Percentiles rank a stretch among this genome's conserved stretches.
phyloP scores from a whole-genome alignment of 768 basidiomycete species.

The Mycena maculata region DNA sequence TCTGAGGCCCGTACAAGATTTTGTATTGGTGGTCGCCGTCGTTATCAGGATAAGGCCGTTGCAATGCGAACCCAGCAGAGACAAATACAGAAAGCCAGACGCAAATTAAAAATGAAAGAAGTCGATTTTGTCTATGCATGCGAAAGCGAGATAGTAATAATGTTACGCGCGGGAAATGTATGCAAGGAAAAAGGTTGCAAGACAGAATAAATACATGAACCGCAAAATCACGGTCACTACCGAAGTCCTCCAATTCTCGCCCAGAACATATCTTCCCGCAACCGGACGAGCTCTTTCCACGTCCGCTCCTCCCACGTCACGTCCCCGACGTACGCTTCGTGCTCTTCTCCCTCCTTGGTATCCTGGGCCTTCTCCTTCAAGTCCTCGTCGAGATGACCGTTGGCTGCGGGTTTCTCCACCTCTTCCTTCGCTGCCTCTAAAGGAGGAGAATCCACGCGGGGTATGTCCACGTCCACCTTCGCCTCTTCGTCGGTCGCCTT shows the following conservation, averaged over 20 bases:
- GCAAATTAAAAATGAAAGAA: no score
- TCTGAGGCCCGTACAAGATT: not conserved
- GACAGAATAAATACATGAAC: slow-evolving; percentile 14
- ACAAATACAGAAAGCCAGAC: not conserved
- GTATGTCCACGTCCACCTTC: slow-evolving; percentile 21
- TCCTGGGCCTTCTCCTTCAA: slow-evolving; percentile 29
- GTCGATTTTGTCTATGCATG: not conserved
- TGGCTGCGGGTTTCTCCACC: slow-evolving; percentile 20
- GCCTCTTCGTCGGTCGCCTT: no score
- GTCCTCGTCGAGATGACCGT: slow-evolving; percentile 23
- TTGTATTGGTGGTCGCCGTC: not conserved
- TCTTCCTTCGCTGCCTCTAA: slow-evolving; percentile 21
- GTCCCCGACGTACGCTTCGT: slow-evolving; percentile 67
- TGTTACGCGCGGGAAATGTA: not conserved
- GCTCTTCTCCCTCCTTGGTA: slow-evolving; percentile 38
- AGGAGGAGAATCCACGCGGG: slow-evolving; percentile 26
- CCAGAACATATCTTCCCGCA: slow-evolving; percentile 91
- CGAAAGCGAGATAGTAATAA: not conserved
- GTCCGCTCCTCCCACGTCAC: slow-evolving; percentile 87
- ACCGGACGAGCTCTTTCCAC: slow-evolving; percentile 80
- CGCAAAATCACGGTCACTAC: slow-evolving; percentile 31
- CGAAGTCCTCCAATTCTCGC: slow-evolving; percentile 73
- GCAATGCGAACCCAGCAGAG: not conserved
- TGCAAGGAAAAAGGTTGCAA: slow-evolving; percentile 9
- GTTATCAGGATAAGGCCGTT: not conserved